phyloP scores from a whole-genome alignment of 148 eudicot species.

The Rhododendron williamsianum region DNA sequence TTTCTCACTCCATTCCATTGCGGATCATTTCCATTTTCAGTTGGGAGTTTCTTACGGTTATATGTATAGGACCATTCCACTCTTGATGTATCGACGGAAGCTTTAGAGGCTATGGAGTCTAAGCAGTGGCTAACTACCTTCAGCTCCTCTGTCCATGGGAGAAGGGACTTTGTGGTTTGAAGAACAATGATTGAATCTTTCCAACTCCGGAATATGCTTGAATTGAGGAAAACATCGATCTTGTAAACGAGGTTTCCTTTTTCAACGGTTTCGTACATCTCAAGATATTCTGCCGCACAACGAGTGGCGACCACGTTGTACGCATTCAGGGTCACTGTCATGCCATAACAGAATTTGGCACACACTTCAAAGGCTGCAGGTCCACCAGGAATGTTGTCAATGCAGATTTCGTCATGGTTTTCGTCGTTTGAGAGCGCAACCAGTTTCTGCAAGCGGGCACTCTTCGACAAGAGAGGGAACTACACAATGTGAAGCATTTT shows the following conservation, averaged over 20 bases:
- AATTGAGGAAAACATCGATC: conserved; percentile 72
- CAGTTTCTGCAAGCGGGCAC: conserved; percentile 72
- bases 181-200: conserved; percentile 91
- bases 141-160: conserved; percentile 76
- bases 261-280: conserved; percentile 71
- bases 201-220: conserved; percentile 86
- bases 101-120: conserved; percentile 74
- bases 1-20: conserved; percentile 61
- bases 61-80: conserved; percentile 97
- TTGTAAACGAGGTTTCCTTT: conserved; percentile 84
- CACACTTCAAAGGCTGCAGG: conserved; percentile 81
- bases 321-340: conserved; percentile 79
- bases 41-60: conserved; percentile 54
- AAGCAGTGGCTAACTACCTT: conserved; percentile 69
- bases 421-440: conserved; percentile 50
- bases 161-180: conserved; percentile 62
- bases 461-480: conserved; percentile 89
- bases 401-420: conserved; percentile 50
- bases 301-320: conserved; percentile 84
- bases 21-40: conserved; percentile 56
- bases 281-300: conserved; percentile 88
- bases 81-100: conserved; percentile 59
- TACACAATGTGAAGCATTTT: conserved; percentile 15
- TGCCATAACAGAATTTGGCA: conserved; percentile 85
- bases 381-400: conserved; percentile 83